These are phyloP conservation scores for Fraxinus xanthoxyloides DNA, from an alignment of 305 asterid species.

Conservation along the genomic window DNA sequence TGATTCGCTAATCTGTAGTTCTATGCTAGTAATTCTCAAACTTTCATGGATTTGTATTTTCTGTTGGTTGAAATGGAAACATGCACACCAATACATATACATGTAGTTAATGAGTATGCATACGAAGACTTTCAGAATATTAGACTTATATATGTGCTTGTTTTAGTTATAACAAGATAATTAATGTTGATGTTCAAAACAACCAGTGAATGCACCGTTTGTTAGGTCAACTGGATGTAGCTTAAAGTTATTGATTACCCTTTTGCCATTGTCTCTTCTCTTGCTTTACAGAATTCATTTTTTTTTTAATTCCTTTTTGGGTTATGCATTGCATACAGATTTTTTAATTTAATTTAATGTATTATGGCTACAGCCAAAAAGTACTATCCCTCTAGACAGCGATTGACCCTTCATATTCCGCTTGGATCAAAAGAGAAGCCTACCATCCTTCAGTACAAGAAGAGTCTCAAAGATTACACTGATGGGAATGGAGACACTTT, in stretches of 20 bases:
- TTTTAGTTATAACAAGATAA: background rate
- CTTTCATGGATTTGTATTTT: background rate
- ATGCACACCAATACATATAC: background rate
- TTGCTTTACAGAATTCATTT: slow-evolving; percentile 2
- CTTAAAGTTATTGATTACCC: slow-evolving; percentile 1
- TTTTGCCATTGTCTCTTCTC: background rate
- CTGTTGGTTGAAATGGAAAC: background rate
- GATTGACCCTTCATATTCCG: slow-evolving; percentile 74
- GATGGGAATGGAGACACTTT: slow-evolving; percentile 53
- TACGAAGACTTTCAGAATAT: background rate
- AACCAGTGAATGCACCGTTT: background rate
- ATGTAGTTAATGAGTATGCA: background rate
- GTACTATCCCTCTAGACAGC: slow-evolving; percentile 81
- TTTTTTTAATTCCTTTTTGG: background rate
- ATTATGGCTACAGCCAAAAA: slow-evolving; percentile 55
- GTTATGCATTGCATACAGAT: slow-evolving; percentile 12
- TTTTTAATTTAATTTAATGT: slow-evolving; percentile 1
- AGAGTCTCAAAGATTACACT: slow-evolving; percentile 73
- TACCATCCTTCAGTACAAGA: slow-evolving; percentile 58
- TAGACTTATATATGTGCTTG: background rate
- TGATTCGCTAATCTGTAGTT: background rate
- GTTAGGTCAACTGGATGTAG: background rate
- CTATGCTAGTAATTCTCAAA: background rate
- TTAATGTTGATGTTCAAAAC: background rate
- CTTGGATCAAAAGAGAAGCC: slow-evolving; percentile 79